These are phyloP conservation scores for Leccinum brunneo-olivaceum DNA, from an alignment of 1,284 basidiomycete species.

Conservation along the genomic window DNA sequence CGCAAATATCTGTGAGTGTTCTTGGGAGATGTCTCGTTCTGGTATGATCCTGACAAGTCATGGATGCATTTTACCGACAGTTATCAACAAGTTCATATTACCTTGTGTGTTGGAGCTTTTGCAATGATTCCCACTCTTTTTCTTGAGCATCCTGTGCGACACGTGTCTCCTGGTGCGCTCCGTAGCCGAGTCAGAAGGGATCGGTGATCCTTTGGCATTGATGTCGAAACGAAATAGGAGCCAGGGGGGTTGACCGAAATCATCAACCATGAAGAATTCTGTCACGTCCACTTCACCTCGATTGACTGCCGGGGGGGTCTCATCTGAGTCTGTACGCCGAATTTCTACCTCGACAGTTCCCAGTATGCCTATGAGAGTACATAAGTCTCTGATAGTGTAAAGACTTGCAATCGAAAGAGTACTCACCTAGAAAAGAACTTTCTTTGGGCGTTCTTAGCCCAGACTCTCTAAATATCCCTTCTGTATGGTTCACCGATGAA, in stretches of 20 bases:
- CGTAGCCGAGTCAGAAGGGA: not conserved
- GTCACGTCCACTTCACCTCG: not conserved
- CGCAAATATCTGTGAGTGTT: not conserved
- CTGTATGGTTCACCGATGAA: constrained; percentile 9
- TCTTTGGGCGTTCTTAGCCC: constrained; percentile 14
- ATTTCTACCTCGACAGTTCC: constrained; percentile 14
- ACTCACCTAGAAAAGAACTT: constrained; percentile 1
- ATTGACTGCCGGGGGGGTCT: not conserved
- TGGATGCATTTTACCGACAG: too few species aligned
- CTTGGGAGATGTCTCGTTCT: not conserved
- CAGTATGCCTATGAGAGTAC: constrained; percentile 6
- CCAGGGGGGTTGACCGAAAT: constrained; percentile 13
- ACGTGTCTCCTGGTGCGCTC: not conserved
- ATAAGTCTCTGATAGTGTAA: not conserved
- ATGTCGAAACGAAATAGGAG: constrained; percentile 13
- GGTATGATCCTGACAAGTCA: constrained; percentile 1
- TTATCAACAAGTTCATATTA: too few species aligned
- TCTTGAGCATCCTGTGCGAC: not conserved
- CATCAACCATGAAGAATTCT: constrained; percentile 12
- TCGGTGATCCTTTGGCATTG: too few species aligned
- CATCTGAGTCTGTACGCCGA: constrained; percentile 11
- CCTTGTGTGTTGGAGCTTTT: not conserved
- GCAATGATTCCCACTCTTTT: not conserved
- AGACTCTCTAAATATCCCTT: not conserved
- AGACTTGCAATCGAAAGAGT: not conserved